Conservation (phyloP, 345 rosid species). For the Citrus trifoliata region DNA sequence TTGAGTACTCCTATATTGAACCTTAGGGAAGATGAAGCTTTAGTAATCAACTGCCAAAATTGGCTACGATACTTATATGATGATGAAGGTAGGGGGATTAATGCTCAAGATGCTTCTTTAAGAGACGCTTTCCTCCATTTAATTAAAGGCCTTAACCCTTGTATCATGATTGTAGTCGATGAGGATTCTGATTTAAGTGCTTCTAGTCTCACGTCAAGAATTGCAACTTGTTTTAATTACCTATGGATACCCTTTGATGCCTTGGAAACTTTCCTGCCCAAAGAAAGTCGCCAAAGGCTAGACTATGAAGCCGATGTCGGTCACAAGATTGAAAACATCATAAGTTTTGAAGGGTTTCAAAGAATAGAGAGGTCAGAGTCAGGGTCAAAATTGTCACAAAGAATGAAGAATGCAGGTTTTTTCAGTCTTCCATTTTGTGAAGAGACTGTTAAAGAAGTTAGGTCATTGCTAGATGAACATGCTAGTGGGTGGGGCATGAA, state of each 20-base stretch:
- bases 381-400: slow-evolving; percentile 35
- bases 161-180: slow-evolving; percentile 43
- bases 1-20: slow-evolving; percentile 30
- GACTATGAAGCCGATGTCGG: slow-evolving; percentile 67
- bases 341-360: slow-evolving; percentile 46
- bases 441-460: slow-evolving; percentile 50
- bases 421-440: slow-evolving; percentile 45
- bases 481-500: slow-evolving; percentile 84
- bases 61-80: slow-evolving; percentile 61
- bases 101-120: slow-evolving; percentile 14
- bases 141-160: slow-evolving; percentile 49
- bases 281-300: slow-evolving; percentile 52
- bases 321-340: slow-evolving; percentile 54
- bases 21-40: slow-evolving; percentile 50
- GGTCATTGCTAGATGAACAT: slow-evolving; percentile 55
- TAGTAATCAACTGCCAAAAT: slow-evolving; percentile 64
- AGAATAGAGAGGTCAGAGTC: slow-evolving; percentile 56
- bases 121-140: slow-evolving; percentile 40
- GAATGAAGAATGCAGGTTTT: slow-evolving; percentile 52
- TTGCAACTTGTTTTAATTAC: slow-evolving; percentile 58
- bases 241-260: slow-evolving; percentile 80
- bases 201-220: slow-evolving; percentile 46
- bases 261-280: slow-evolving; percentile 65
- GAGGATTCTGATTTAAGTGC: slow-evolving; percentile 58
- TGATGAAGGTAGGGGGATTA: slow-evolving; percentile 18